Percentiles rank a stretch among this genome's conserved stretches.
These are phyloP conservation scores for Cryoendolithus antarcticus DNA, from an alignment of 2,329 filamentous ascomycete species.

Conservation along the genomic window DNA sequence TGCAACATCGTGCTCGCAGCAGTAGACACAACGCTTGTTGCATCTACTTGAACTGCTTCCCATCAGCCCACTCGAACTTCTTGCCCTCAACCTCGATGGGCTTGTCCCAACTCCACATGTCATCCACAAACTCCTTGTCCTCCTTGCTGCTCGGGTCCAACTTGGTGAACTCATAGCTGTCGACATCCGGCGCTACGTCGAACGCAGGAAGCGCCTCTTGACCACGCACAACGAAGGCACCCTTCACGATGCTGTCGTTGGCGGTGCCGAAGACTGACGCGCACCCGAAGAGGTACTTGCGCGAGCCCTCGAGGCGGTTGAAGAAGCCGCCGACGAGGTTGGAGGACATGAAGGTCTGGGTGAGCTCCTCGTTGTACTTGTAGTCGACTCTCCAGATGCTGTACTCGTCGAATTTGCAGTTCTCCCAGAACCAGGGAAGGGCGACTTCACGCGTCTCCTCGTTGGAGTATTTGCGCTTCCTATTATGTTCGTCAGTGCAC, in stretches of 20 bases:
- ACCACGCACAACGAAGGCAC: conserved; percentile 90
- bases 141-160: conserved; percentile 78
- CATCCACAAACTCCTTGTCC: conserved; percentile 75
- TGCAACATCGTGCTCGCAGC: too few relatives aligned
- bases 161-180: conserved; percentile 95
- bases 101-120: conserved; percentile 88
- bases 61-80: conserved; percentile 75
- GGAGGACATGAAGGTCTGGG: conserved; percentile 95
- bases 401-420: conserved; percentile 87
- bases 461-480: conserved; percentile 97
- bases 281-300: conserved; percentile 94
- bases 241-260: conserved; percentile 83
- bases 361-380: conserved; percentile 99
- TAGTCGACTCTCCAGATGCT: conserved; percentile 89
- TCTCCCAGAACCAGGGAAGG: conserved; percentile 97
- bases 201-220: conserved; percentile 78
- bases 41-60: conserved; percentile 97
- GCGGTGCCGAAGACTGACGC: conserved; percentile 77
- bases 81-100: conserved; percentile 70
- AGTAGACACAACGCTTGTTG: too few relatives aligned
- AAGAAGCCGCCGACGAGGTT: conserved; percentile 98
- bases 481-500: conserved; percentile 4
- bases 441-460: conserved; percentile 68
- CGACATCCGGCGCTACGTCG: conserved; percentile 91
- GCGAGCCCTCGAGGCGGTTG: conserved; percentile 87